Evolutionary conservation across 371 early-diverging fungal species (phyloP).

Genomic region (Mycotypha africana): DNA sequence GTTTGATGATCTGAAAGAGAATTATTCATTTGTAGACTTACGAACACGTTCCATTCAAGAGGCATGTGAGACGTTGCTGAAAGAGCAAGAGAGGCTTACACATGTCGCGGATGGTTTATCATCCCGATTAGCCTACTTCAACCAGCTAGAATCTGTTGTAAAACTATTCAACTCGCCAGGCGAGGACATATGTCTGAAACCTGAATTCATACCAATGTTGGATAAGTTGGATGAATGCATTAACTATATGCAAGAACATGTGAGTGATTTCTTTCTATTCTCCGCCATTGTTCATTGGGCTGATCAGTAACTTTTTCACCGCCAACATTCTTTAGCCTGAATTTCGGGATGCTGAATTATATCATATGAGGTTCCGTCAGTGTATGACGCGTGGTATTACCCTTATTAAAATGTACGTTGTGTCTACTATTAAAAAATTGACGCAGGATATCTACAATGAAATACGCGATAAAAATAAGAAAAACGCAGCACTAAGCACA

Average conservation of each 20-base stretch:
- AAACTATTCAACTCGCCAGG: slow-evolving; percentile 76
- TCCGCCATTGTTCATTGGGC: too few relatives aligned
- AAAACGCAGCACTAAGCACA: slow-evolving; percentile 17
- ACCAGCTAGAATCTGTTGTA: slow-evolving; percentile 75
- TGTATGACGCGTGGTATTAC: slow-evolving; percentile 88
- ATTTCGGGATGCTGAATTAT: slow-evolving; percentile 84
- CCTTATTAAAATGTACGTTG: slow-evolving; percentile 83
- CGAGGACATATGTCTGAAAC: slow-evolving; percentile 73
- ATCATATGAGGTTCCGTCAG: slow-evolving; percentile 85
- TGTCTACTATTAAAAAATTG: slow-evolving; percentile 59
- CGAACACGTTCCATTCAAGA: slow-evolving; percentile 70
- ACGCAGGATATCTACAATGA: slow-evolving; percentile 57
- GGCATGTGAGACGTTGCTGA: slow-evolving; percentile 74
- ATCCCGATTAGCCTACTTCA: slow-evolving; percentile 67
- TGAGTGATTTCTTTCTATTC: slow-evolving; percentile 17
- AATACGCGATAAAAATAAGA: too few relatives aligned
- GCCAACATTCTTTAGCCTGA: slow-evolving; percentile 41
- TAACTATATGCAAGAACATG: slow-evolving; percentile 71
- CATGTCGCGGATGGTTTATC: slow-evolving; percentile 59
- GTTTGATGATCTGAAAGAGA: slow-evolving; percentile 55
- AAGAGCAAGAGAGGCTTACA: slow-evolving; percentile 64
- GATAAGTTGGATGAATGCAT: slow-evolving; percentile 72
- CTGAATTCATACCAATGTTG: slow-evolving; percentile 75
- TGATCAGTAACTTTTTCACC: too few relatives aligned
- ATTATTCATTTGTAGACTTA: slow-evolving; percentile 71